Evolutionary conservation across 441 rosid species (phyloP), one percentile per base, ranked within the genome.

Genomic region (Geranium incanum): DNA sequence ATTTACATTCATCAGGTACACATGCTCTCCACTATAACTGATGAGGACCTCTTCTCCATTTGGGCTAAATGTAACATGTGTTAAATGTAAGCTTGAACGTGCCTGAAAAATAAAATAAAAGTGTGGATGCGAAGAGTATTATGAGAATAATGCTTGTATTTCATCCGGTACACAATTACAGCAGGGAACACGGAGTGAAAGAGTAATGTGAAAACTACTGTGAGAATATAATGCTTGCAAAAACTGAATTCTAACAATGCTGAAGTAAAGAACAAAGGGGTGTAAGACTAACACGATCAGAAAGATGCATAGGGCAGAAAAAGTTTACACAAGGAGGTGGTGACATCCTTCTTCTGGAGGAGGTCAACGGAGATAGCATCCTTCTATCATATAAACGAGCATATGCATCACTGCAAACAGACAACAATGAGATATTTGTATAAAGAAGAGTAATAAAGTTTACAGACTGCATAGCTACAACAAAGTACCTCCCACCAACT

Each of bases 261-360:
- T 45, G 8, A 15, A 52, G 65, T 5, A 9, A 62, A 72, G 6
- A 45, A 45, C 33, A 76, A 15, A 21, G 55, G 63, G 77, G 78
- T 71, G 77, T 45, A 41, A 70, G 72, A 87, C 98, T 88, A 71
- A 95, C 98, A 76, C 81, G 90, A 71, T 91, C 93, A 72, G 99
- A 95, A 74, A 95, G 99, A 86, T 95, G 99, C 96, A 95, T 84
- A 33, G 99, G 99, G 80, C 95, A 93, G 84, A 92, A 91, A 85
- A 93, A 93, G 80, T 88, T 86, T 80, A 92, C 91, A 80, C 98
- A 95, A 74, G 89, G 88, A 75, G 98, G 99, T 4, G 96, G 89
- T 38, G 83, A 73, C 81, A 76, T 87, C 81, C 86, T 87, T 76
- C 80, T 88, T 73, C 78, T 79, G 76, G 84, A 87, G 52, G 98